Conservation (phyloP, 163 green algal genomes). For the Scenedesmus sp. region DNA sequence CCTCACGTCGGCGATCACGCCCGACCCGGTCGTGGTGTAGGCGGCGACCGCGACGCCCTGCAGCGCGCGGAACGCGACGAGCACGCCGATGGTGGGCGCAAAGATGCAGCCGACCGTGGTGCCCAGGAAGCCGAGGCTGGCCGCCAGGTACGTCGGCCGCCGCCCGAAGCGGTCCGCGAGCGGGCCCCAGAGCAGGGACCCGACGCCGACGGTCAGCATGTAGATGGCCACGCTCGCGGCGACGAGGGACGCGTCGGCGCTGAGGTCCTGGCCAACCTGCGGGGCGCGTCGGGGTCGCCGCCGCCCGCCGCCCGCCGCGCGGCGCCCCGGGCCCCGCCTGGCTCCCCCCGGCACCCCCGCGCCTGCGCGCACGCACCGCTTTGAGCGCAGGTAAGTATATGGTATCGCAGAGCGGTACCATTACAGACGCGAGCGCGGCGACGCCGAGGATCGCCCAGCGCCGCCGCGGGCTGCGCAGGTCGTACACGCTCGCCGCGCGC, state of each 20-base stretch:
- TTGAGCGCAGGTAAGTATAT: too few relatives aligned
- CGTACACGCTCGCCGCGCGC: slow-evolving; percentile 39
- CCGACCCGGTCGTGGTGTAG: slow-evolving; percentile 7
- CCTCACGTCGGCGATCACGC: slow-evolving; percentile 23
- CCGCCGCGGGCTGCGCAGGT: background rate
- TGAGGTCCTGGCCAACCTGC: slow-evolving; percentile 15
- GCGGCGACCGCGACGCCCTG: slow-evolving; percentile 21
- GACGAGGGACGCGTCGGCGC: background rate
- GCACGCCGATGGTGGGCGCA: slow-evolving; percentile 16
- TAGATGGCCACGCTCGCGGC: slow-evolving; percentile 42
- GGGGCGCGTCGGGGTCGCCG: background rate
- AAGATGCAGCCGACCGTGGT: slow-evolving; percentile 27
- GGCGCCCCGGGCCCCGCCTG: too few relatives aligned
- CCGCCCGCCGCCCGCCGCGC: too few relatives aligned
- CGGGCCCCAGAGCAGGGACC: slow-evolving; percentile 20
- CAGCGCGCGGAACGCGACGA: slow-evolving; percentile 36
- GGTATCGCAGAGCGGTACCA: slow-evolving; percentile 32
- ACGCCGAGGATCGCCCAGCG: slow-evolving; percentile 16
- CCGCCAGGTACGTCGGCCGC: background rate
- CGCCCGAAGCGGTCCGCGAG: slow-evolving; percentile 15
- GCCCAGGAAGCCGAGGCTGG: background rate
- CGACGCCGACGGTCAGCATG: slow-evolving; percentile 35
- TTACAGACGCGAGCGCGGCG: slow-evolving; percentile 26
- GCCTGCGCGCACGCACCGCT: too few relatives aligned
- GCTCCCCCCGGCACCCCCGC: too few relatives aligned